Conservation (phyloP, 1,284 basidiomycete species). For the Ceraceosorus bombacis region DNA sequence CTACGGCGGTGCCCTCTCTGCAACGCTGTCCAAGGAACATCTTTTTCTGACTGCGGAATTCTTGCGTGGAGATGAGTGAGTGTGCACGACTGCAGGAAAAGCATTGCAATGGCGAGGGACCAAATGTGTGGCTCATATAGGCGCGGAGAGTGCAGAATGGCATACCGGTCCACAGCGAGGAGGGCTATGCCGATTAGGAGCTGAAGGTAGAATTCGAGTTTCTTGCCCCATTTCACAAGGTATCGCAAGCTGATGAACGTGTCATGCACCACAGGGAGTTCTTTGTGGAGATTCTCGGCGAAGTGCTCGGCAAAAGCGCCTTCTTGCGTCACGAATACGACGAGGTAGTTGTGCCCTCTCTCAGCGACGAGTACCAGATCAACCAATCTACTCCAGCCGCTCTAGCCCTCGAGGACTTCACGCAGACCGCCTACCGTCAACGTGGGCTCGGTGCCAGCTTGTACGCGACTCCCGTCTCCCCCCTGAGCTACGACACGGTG, state of each 20-base stretch:
- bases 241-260: too few species aligned
- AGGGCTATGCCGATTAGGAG: too few species aligned
- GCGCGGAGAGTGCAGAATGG: too few species aligned
- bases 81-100: slow-evolving; percentile 32
- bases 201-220: too few species aligned
- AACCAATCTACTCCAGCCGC: slow-evolving; percentile 30
- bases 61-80: slow-evolving; percentile 89
- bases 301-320: slow-evolving; percentile 37
- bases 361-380: slow-evolving; percentile 36
- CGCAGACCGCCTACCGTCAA: slow-evolving; percentile 45
- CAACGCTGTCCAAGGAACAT: slow-evolving; percentile 79
- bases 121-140: too few species aligned
- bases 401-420: slow-evolving; percentile 37
- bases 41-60: slow-evolving; percentile 89
- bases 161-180: too few species aligned
- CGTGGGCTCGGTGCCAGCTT: slow-evolving; percentile 42
- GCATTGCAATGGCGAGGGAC: too few species aligned
- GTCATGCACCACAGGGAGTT: slow-evolving; percentile 21
- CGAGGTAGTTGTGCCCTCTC: slow-evolving; percentile 43
- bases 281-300: slow-evolving; percentile 44
- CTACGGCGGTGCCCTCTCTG: slow-evolving; percentile 83
- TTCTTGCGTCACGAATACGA: slow-evolving; percentile 42
- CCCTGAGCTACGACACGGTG: slow-evolving; percentile 29
- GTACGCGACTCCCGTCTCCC: slow-evolving; percentile 39
- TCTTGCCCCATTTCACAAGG: too few species aligned